Evolutionary conservation across 2,329 filamentous ascomycete species (phyloP), one percentile per base, ranked within the genome.

Genomic region (Macroventuria anomochaeta): DNA sequence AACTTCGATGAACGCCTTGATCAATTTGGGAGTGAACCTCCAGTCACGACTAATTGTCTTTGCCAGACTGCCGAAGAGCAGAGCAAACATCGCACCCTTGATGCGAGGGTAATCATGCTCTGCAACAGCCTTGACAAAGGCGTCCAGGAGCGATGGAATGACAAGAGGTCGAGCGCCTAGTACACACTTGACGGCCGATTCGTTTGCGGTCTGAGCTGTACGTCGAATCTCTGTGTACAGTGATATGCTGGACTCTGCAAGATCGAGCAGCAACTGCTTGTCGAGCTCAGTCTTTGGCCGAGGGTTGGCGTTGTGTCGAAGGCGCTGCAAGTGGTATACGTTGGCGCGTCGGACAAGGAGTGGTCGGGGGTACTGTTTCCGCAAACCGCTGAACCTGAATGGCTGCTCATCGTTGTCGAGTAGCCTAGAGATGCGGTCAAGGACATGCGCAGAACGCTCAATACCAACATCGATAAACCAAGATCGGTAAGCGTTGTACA

Each of bases 401-500:
- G 93, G 90, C 20, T 91, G 86, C 55, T 93, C 89, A 67, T 99
- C 95, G 5, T 91, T 88, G 65, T 88, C 87, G 70, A 97, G 89
- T 1, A 99, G 83, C 46, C 92, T 85, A 4, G 89, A 85, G 12
- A 97, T 88, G 17, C 95, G 84, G 72, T 99, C 95, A 8, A 97
- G 80, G 2, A 96, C 90, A 72, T 97, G 95, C 0, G 95, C 93
- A 15, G 93, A 97, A 55, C 93, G 85, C 76, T 99, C 95, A 55
- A 97, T 96, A 15, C 96, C 95, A 33, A 99, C 93, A 68, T 99
- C 95, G 1, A 96, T 92, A 67, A 99, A 97, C 92, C 93, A 99
- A 7, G 91, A 95, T 36, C 91, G 84, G 73, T 97, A 99, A 1
- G 93, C 91, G 18, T 89, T 89, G 75, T 96, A 99, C 2, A 99